Base-by-base conservation (phyloP, 371 early-diverging fungal species). In the Mucor mucedo region DNA sequence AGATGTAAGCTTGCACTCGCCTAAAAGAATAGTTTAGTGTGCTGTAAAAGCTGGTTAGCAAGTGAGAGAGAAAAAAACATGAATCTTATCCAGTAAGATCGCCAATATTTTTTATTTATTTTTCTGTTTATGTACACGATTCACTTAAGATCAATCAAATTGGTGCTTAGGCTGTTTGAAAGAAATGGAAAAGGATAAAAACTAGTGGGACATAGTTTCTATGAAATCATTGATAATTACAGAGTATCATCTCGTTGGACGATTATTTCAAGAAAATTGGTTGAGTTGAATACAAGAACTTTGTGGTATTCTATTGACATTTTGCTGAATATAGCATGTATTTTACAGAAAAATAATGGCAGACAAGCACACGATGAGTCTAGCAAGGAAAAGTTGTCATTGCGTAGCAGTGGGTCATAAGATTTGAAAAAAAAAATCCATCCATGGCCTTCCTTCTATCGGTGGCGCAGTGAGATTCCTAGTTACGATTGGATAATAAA, bases 1-100 rank as follows among this genome's bases (percentile, higher is more conserved):
- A 35, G 53, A 59, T 30, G 55, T 54, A 39, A 52, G 38, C 8
- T 1, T 40, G 13, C n/a, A 29, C n/a, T 52, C 56, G 4, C 61
- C 55, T 42, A 67, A 62, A 62, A n/a, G 58, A 67, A 38, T 40
- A 62, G 4, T 40, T 53, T 30, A 52, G 1, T 67, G 61, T 21
- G 21, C 21, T 21, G 21, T 21, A 21, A 21, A 21, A 21, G 21
- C 21, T 21, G 21, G 0, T 42, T 77, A 72, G 35, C 30, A 45
- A 57, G 45, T 55, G 4, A 75, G 77, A 1, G 77, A 74, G 28
- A 72, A 74, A 52, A 42, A 74, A 27, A 77, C 74, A 13, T 47
- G 58, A 56, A 6, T 38, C 49, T 4, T 69, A 65, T 58, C 75
- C 77, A 30, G 77, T 77, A 77, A 68, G 67, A n/a, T 21, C 21